Conservation (phyloP, 805 yeast genomes). For the Grigorovia jiainica region DNA sequence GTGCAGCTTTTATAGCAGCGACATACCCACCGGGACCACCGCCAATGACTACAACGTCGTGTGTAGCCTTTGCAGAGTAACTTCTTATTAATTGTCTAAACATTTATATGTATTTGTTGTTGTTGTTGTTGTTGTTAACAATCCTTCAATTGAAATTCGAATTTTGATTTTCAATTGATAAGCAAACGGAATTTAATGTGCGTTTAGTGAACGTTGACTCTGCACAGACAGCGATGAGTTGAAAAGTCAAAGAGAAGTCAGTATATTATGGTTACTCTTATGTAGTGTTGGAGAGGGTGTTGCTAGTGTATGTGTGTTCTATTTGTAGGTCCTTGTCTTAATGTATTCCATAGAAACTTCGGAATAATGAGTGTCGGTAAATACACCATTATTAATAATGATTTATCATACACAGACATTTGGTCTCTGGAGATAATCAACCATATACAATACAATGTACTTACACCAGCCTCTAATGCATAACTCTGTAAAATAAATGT, state of each 20-base stretch:
- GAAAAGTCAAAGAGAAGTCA: no score
- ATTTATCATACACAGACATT: conserved; percentile 11
- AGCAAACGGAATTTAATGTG: no score
- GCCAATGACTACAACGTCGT: conserved; percentile 91
- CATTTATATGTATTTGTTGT: background rate
- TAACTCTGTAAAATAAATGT: background rate
- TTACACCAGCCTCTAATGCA: background rate
- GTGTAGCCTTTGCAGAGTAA: conserved; percentile 37
- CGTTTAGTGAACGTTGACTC: no score
- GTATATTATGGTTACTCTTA: no score
- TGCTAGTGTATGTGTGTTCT: no score
- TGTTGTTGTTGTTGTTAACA: background rate
- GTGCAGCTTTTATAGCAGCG: conserved; percentile 98
- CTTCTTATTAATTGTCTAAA: background rate
- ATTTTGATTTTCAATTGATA: no score
- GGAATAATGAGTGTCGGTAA: conserved; percentile 27
- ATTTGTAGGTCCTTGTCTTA: no score
- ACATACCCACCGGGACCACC: conserved; percentile 99
- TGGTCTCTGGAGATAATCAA: conserved; percentile 9
- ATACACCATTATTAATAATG: conserved; percentile 19
- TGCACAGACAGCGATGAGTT: no score
- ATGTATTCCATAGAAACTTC: conserved; percentile 12
- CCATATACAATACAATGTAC: background rate
- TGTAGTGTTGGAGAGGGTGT: no score
- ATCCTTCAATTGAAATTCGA: no score